These are phyloP conservation scores for Ophiostoma sp. DNA, from an alignment of 2,329 filamentous ascomycete species.

Conservation along the genomic window DNA sequence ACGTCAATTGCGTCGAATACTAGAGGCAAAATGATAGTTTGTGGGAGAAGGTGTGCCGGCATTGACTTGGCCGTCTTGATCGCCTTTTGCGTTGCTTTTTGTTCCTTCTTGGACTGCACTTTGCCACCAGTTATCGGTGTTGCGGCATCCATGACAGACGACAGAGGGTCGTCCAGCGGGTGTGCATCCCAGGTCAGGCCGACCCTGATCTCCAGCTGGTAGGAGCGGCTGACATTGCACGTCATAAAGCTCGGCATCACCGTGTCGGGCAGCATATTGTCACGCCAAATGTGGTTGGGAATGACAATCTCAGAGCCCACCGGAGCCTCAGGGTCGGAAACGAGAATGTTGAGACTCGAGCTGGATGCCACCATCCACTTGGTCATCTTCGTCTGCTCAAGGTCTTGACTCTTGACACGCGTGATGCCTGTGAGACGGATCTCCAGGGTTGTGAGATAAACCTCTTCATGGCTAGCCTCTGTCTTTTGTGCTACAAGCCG, in stretches of 20 bases:
- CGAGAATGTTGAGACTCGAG: conserved; percentile 64
- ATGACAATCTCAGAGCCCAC: conserved; percentile 64
- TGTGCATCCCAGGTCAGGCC: conserved; percentile 69
- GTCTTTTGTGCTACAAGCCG: conserved; percentile 74
- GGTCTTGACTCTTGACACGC: conserved; percentile 69
- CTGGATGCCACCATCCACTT: conserved; percentile 71
- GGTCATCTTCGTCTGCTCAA: conserved; percentile 62
- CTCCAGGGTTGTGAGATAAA: conserved; percentile 74
- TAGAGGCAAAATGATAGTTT: conserved; percentile 72
- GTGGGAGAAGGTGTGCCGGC: conserved; percentile 42
- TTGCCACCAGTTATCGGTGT: not conserved
- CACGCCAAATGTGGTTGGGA: conserved; percentile 67
- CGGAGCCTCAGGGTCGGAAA: conserved; percentile 56
- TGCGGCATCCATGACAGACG: not conserved
- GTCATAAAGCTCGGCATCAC: conserved; percentile 81
- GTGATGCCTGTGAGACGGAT: conserved; percentile 78
- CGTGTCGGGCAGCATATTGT: conserved; percentile 69
- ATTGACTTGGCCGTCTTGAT: conserved; percentile 32
- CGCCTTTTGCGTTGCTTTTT: conserved; percentile 34
- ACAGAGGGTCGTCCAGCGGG: conserved; percentile 28
- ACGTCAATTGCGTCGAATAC: conserved; percentile 69
- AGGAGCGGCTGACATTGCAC: conserved; percentile 78
- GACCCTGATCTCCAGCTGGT: conserved; percentile 77
- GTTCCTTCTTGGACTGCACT: conserved; percentile 20
- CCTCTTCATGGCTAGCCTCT: conserved; percentile 59